These are phyloP conservation scores for Psilocybe tampanensis DNA, from an alignment of 768 basidiomycete genomes.

Conservation along the genomic window DNA sequence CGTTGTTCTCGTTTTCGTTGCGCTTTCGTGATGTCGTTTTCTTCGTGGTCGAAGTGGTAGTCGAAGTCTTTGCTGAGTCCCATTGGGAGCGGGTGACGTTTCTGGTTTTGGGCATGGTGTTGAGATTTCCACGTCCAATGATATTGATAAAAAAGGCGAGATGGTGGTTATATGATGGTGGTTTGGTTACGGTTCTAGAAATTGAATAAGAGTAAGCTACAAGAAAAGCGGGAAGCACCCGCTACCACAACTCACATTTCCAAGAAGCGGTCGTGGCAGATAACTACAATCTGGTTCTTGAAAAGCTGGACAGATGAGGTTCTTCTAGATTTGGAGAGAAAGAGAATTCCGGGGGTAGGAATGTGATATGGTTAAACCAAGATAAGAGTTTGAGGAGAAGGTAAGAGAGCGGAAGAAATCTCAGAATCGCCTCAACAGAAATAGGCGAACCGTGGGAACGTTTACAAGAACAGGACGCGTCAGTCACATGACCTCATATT, in stretches of 20 bases:
- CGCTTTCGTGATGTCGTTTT: conserved; percentile 7
- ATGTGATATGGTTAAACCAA: conserved; percentile 2
- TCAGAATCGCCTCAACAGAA: conserved; percentile 10
- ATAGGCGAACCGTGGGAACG: conserved; percentile 15
- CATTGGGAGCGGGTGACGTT: conserved; percentile 31
- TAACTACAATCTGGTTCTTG: not conserved
- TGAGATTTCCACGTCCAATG: not conserved
- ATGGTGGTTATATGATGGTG: no score
- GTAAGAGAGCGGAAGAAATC: not conserved
- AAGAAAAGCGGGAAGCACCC: not conserved
- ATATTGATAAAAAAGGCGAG: not conserved
- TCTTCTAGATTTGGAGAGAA: not conserved
- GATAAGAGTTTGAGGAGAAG: conserved; percentile 1
- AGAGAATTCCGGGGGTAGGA: not conserved
- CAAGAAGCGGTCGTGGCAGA: not conserved
- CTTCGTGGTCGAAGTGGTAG: no score
- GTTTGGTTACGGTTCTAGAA: not conserved
- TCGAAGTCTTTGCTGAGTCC: conserved; percentile 22
- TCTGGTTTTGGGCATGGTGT: conserved; percentile 29
- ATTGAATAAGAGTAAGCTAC: not conserved
- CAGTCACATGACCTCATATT: conserved; percentile 8
- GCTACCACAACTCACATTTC: not conserved
- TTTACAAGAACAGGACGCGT: conserved; percentile 11
- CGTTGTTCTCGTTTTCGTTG: conserved; percentile 19
- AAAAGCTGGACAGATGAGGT: not conserved